Conservation (phyloP, 192 early-diverging fungal genomes). For the Geranomyces michiganensis region DNA sequence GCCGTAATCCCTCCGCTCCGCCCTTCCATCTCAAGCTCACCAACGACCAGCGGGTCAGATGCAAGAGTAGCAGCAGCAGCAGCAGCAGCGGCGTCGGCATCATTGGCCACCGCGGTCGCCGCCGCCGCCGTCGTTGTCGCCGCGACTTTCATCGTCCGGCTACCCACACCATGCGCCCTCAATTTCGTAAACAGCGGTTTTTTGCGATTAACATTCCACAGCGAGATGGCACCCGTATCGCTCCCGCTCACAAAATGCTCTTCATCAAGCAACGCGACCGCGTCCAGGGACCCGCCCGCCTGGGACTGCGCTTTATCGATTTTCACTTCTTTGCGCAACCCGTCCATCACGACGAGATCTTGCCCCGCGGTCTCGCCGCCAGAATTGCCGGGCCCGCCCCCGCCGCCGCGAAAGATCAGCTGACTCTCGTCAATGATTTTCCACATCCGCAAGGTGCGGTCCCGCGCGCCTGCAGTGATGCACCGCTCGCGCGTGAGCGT, state of each 20-base stretch:
- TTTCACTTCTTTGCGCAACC: conserved; percentile 41
- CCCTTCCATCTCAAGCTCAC: conserved; percentile 11
- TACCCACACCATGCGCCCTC: conserved; percentile 70
- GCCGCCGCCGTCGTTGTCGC: not conserved
- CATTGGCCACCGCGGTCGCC: not conserved
- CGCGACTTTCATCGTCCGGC: conserved; percentile 14
- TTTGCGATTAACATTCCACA: conserved; percentile 92
- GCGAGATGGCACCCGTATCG: conserved; percentile 84
- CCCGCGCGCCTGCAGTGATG: conserved; percentile 85
- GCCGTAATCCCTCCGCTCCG: conserved; percentile 84
- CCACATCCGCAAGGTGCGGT: conserved; percentile 90
- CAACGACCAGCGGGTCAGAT: not conserved
- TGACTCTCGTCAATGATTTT: conserved; percentile 94
- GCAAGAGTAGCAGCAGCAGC: conserved; percentile 1
- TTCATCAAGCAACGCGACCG: conserved; percentile 90
- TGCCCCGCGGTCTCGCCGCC: conserved; percentile 33
- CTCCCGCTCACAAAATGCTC: conserved; percentile 89
- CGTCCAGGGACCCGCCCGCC: conserved; percentile 73
- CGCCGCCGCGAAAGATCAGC: conserved; percentile 86
- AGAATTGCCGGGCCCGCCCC: conserved; percentile 18
- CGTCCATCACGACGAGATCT: conserved; percentile 54
- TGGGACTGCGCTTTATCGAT: conserved; percentile 32
- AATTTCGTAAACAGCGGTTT: conserved; percentile 85
- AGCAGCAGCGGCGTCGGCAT: conserved; percentile 13
- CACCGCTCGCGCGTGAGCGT: conserved; percentile 87